These are phyloP conservation scores for Protomyces inouyei DNA, from an alignment of 1,139 yeast species.

Conservation along the genomic window DNA sequence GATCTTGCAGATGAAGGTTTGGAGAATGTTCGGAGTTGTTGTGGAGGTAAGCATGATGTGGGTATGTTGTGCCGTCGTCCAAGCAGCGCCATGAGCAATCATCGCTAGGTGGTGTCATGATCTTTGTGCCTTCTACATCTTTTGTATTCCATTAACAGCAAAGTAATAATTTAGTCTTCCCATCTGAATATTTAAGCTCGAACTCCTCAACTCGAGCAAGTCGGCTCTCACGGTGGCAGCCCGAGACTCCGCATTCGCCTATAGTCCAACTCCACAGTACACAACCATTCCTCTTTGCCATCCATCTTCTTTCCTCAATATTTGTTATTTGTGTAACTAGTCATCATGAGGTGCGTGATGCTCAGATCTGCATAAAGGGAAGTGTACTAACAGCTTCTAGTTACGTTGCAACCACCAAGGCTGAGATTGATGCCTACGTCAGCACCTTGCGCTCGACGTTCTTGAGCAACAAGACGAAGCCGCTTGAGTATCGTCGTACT, in stretches of 20 bases:
- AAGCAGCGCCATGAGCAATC: constrained; percentile 9
- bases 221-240: too few species aligned
- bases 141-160: neutral
- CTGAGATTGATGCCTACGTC: constrained; percentile 13
- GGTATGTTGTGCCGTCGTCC: constrained; percentile 11
- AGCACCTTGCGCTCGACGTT: constrained; percentile 39
- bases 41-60: constrained; percentile 32
- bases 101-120: neutral
- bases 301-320: too few species aligned
- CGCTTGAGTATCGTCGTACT: constrained; percentile 55
- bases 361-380: neutral
- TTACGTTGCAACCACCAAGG: constrained; percentile 6
- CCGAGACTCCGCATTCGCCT: too few species aligned
- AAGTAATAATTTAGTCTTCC: neutral
- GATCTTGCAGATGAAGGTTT: constrained; percentile 30
- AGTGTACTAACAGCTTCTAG: neutral
- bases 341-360: neutral
- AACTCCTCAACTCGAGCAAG: neutral
- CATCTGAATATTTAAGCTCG: neutral
- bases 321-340: too few species aligned
- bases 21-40: constrained; percentile 34
- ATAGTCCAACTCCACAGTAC: too few species aligned
- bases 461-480: constrained; percentile 49
- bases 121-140: neutral
- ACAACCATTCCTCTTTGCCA: too few species aligned